These are phyloP conservation scores for Syzygium malaccense DNA, from an alignment of 441 rosid species.

Conservation along the genomic window DNA sequence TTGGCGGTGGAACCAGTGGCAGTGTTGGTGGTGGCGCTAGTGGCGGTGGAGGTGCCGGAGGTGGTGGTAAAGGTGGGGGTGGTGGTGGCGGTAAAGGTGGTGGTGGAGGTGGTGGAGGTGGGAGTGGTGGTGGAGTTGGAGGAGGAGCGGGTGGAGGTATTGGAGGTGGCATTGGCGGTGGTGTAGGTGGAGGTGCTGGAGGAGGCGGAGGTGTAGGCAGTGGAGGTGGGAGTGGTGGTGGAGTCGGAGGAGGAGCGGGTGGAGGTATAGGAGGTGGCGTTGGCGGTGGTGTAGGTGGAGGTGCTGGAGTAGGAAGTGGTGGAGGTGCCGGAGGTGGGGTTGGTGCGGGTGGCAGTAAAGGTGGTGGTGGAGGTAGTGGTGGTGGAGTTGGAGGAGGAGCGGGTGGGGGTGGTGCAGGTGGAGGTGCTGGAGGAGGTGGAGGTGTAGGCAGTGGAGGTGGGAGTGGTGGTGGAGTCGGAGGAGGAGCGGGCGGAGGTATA, in stretches of 20 bases:
- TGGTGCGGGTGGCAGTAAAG: not conserved
- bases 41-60: not conserved
- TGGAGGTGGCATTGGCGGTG: not conserved
- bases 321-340: not conserved
- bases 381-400: not conserved
- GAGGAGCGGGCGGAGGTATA: accelerated
- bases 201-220: not conserved
- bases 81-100: not conserved
- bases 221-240: not conserved
- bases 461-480: not conserved
- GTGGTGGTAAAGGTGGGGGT: not conserved
- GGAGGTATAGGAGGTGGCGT: not conserved
- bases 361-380: not conserved
- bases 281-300: not conserved
- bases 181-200: not conserved
- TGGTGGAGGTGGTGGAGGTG: not conserved
- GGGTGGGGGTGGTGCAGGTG: not conserved
- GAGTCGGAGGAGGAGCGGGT: not conserved
- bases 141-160: not conserved
- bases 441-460: not conserved
- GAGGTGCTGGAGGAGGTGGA: not conserved
- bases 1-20: not conserved
- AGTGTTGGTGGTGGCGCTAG: not conserved
- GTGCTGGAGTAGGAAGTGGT: not conserved
- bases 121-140: not conserved